A percentile compares a stretch with the other conserved stretches of the same genome.
phyloP scores from a whole-genome alignment of 768 basidiomycete species.

The Hypholoma sublateritium region DNA sequence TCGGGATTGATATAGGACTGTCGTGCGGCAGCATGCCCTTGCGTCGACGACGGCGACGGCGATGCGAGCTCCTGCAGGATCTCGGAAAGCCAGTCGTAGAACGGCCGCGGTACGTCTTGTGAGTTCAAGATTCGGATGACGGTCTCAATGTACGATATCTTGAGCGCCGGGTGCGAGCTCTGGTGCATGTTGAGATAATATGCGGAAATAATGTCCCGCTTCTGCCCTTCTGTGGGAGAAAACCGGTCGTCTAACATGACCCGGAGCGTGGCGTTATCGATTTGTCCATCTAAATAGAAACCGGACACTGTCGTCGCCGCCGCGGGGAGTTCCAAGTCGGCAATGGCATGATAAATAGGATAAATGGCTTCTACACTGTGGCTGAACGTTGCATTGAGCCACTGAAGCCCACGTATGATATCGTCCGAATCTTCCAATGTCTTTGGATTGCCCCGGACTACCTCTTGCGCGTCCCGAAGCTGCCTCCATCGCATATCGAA shows the following conservation, averaged over 20 bases:
- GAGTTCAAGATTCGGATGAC: conserved; percentile 30
- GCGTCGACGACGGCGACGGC: conserved; percentile 1
- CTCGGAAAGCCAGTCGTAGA: conserved; percentile 31
- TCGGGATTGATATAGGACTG: conserved; percentile 16
- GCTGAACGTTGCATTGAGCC: conserved; percentile 28
- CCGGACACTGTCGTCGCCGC: conserved; percentile 23
- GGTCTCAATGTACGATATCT: conserved; percentile 25
- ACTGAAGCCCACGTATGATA: conserved; percentile 24
- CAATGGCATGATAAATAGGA: conserved; percentile 26
- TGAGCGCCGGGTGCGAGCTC: conserved; percentile 21
- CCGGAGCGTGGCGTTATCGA: conserved; percentile 25
- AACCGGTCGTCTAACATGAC: conserved; percentile 31
- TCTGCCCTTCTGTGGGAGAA: conserved; percentile 25
- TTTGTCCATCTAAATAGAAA: conserved; percentile 24
- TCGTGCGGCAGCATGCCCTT: not conserved
- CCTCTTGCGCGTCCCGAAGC: conserved; percentile 24
- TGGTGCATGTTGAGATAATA: conserved; percentile 30
- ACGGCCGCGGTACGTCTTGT: conserved; percentile 29
- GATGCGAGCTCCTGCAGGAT: conserved; percentile 25
- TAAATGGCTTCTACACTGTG: conserved; percentile 28
- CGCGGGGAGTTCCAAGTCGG: conserved; percentile 21
- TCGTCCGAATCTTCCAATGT: conserved; percentile 22
- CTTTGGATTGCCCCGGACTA: conserved; percentile 23
- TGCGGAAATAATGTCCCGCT: conserved; percentile 27
- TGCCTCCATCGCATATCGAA: conserved; percentile 32